Evolutionary conservation across 306 rosid genomes (phyloP).

Genomic region (Sophora flavescens): DNA sequence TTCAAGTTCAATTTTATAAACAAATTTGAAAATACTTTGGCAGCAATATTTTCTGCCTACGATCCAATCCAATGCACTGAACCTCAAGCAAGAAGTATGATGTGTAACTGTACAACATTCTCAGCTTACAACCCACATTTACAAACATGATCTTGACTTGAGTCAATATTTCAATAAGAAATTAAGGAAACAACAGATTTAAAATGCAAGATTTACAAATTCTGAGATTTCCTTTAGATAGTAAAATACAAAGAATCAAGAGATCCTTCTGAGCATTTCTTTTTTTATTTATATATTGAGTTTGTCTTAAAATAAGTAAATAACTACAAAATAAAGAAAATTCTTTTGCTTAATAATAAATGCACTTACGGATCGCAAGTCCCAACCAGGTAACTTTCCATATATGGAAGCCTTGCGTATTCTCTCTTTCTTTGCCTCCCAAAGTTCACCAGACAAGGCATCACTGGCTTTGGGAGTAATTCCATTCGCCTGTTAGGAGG

Average conservation of each 20-base stretch:
- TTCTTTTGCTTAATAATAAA: slow-evolving; percentile 26
- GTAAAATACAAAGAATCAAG: slow-evolving; percentile 22
- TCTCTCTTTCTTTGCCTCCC: slow-evolving; percentile 93
- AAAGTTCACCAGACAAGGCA: slow-evolving; percentile 97
- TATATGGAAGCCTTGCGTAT: slow-evolving; percentile 77
- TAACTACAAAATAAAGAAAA: not conserved
- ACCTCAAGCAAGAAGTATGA: slow-evolving; percentile 21
- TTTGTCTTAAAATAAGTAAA: slow-evolving; percentile 36
- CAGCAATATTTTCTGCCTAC: slow-evolving; percentile 5
- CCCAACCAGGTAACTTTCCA: slow-evolving; percentile 92
- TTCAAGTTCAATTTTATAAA: not conserved
- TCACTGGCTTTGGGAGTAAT: slow-evolving; percentile 87
- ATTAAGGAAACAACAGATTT: slow-evolving; percentile 15
- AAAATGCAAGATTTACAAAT: slow-evolving; percentile 1
- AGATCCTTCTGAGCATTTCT: slow-evolving; percentile 5
- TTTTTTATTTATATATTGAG: slow-evolving; percentile 25
- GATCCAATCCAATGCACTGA: not conserved
- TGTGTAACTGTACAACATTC: slow-evolving; percentile 1
- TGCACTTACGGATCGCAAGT: slow-evolving; percentile 87
- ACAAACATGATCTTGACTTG: slow-evolving; percentile 17
- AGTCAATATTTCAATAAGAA: slow-evolving; percentile 34
- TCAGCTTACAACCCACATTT: slow-evolving; percentile 18
- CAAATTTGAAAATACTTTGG: slow-evolving; percentile 26
- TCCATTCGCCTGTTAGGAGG: slow-evolving; percentile 74
- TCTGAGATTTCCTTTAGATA: slow-evolving; percentile 8